Base-by-base conservation (phyloP, 345 rosid species). In the Salix caprea region DNA sequence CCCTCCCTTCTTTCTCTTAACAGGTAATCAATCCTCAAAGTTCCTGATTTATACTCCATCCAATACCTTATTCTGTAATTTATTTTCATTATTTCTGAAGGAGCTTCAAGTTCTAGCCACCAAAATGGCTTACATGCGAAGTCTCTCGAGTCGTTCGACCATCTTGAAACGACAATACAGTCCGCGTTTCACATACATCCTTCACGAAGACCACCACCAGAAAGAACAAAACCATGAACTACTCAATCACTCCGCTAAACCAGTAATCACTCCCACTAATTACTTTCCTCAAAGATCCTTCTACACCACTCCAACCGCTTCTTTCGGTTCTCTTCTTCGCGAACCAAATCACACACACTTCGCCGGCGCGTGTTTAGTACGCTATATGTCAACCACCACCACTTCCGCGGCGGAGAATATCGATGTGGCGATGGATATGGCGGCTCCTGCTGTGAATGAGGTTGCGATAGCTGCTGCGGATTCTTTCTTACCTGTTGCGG, bases 401-500 rank as follows among this genome's bases (percentile, higher is more conserved):
- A 89, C 87, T 56, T 82, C 69, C 2, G 90, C 85, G 7, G 46
- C 88, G 0, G 91, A 88, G 0, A 88, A 86, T 56, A 80, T 90
- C 12, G 90, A 86, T 66, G 65, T 84, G 21, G 74, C 90, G 13
- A 73, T 79, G 1, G 90, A 89, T n/a, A 84, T 87, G 30, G 88
- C 91, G 81, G 85, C 81, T 37, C 87, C 91, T 65, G 84, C 88
- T 9, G 87, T 80, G 32, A 91, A 83, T 78, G 96, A 93, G 82
- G 97, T 93, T 75, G 85, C 97, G 26, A 16, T 85, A 74, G 96
- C 96, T 26, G 92, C 96, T 83, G 86, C 85, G 6, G 97, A 90
- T 82, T 89, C 90, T 60, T 90, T 82, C 84, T 81, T 82, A 8
- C 94, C 94, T n/a, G 85, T 93, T 4, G 86, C 85, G 16, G 84